phyloP scores from a whole-genome alignment of 2,329 filamentous ascomycete species.

The Hymenoscyphus occultus region DNA sequence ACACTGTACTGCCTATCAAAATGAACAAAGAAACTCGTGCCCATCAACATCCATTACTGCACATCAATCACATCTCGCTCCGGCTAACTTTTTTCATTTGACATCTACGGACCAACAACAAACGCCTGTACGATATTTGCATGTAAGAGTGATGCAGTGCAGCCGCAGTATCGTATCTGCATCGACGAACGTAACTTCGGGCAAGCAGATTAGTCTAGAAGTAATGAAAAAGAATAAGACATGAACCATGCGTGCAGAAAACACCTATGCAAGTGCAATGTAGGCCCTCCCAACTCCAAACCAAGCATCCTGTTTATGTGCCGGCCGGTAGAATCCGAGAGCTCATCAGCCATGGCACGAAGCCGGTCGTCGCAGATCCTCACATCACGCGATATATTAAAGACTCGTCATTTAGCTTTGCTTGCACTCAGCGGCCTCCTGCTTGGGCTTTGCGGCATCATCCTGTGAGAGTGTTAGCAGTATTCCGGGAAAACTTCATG shows the following conservation, averaged over 20 bases:
- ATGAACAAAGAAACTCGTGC: background rate
- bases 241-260: conserved; percentile 21
- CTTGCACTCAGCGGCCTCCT: conserved; percentile 94
- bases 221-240: conserved; percentile 22
- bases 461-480: conserved; percentile 55
- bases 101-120: conserved; percentile 28
- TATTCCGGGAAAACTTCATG: conserved; percentile 11
- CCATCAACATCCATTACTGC: background rate
- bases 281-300: conserved; percentile 10
- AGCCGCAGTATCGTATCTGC: conserved; percentile 11
- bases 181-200: conserved; percentile 18
- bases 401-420: conserved; percentile 63
- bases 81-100: conserved; percentile 21
- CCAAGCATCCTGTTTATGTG: conserved; percentile 16
- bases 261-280: conserved; percentile 26
- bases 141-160: conserved; percentile 26
- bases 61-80: background rate
- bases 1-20: background rate
- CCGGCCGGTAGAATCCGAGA: conserved; percentile 12
- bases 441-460: conserved; percentile 84
- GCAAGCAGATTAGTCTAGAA: conserved; percentile 35
- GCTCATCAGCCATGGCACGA: conserved; percentile 1
- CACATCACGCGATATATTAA: conserved; percentile 4
- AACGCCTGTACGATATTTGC: conserved; percentile 25
- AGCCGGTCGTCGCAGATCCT: conserved; percentile 2